Base-by-base conservation (phyloP, 2,329 filamentous ascomycete species). In the Rugonectria rugulosa region DNA sequence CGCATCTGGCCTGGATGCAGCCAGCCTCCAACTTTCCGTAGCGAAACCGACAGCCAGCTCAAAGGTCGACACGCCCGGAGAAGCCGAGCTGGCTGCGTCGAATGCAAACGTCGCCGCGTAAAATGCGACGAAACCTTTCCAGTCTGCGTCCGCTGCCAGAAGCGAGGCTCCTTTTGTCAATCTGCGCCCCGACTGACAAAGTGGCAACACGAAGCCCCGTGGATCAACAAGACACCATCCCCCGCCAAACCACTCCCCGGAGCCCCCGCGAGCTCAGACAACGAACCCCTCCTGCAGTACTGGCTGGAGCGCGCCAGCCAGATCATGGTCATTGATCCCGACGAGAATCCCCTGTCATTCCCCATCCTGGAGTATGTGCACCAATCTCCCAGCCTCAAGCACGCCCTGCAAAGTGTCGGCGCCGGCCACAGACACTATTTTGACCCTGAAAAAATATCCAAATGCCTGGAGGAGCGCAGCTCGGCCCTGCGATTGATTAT, bases 281-380 rank as follows among this genome's bases (percentile, higher is more conserved):
- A 26, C 14, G 21, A 32, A 5, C 29, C 11, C 29, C 29, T 32
- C 12, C 5, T 32, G 5, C 29, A 32, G 10, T 32, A 32, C 29
- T 32, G 29, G 29, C 29, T 32, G 10, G 29, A 32, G 12, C 12
- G n/a, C 12, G 29, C 29, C 4, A 32, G 29, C 29, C 29, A 32
- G 29, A 32, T 32, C 29, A 32, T 32, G 29, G 29, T 32, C 29
- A 32, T 32, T 11, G 29, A 32, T 14, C 29, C 29, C 7, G n/a
- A 32, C 29, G n/a, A 14, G 5, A 32, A 32, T 14, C 29, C 29
- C n/a, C n/a, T 32, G 11, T 32, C 29, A 5, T 74, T 42, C 21
- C 20, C 20, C 4, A 24, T 42, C 7, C 3, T 42, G 14, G 4
- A 15, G 23, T 26, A 32, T 14, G 5, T 32, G n/a, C 11, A 32